phyloP scores from a whole-genome alignment of 108 stramenopile species.

The Discostella pseudostelligera region DNA sequence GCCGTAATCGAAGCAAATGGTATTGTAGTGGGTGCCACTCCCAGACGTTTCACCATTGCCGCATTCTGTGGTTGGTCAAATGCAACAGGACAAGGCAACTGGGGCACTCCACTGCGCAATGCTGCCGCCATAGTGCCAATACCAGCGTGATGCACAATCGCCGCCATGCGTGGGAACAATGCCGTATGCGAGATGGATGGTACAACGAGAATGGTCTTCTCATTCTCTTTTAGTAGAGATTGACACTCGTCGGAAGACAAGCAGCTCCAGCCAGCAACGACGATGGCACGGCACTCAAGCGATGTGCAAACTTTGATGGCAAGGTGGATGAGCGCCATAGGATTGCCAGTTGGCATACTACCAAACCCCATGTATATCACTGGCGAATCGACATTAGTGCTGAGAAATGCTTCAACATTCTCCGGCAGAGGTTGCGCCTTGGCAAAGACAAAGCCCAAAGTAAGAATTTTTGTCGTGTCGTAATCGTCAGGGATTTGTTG shows the following conservation, averaged over 20 bases:
- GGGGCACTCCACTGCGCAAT: constrained; percentile 27
- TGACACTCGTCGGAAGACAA: background rate
- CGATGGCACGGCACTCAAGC: background rate
- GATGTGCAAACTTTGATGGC: background rate
- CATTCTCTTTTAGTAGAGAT: background rate
- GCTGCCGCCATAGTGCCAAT: constrained; percentile 35
- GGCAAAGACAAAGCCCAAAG: constrained; percentile 2
- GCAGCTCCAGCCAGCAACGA: background rate
- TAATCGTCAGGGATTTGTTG: background rate
- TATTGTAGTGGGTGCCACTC: constrained; percentile 25
- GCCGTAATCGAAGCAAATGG: constrained; percentile 16
- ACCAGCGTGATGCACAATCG: constrained; percentile 32
- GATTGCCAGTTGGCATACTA: constrained; percentile 11
- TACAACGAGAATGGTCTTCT: constrained; percentile 8
- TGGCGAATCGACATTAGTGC: background rate
- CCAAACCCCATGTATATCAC: constrained; percentile 36
- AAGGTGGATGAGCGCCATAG: background rate
- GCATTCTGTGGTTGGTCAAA: constrained; percentile 36
- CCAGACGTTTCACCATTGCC: constrained; percentile 2
- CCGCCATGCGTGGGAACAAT: constrained; percentile 23
- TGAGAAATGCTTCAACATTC: background rate
- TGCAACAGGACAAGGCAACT: constrained; percentile 34
- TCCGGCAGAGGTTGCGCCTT: background rate
- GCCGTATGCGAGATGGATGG: constrained; percentile 16
- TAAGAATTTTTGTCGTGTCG: background rate